Conservation (phyloP, 2,329 filamentous ascomycete genomes). For the Zelopaecilomyces penicillatus region DNA sequence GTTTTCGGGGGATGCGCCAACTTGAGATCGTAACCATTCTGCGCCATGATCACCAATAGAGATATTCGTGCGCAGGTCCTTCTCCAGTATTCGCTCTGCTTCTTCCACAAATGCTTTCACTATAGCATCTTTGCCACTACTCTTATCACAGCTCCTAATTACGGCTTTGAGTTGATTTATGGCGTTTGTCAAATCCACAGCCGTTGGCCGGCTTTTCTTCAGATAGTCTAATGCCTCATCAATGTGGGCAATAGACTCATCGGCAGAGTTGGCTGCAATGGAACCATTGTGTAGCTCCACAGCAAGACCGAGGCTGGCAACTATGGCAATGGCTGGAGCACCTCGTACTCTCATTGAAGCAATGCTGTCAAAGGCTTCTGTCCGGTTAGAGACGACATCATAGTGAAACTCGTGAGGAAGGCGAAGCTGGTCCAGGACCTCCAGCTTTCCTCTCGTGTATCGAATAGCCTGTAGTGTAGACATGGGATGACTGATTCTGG, state of each 20-base stretch:
- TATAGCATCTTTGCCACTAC: slow-evolving; percentile 41
- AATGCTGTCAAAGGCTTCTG: slow-evolving; percentile 77
- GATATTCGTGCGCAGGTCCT: slow-evolving; percentile 81
- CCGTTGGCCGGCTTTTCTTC: slow-evolving; percentile 81
- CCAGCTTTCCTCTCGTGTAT: slow-evolving; percentile 61
- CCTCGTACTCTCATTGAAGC: slow-evolving; percentile 68
- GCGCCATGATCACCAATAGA: slow-evolving; percentile 78
- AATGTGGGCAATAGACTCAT: slow-evolving; percentile 63
- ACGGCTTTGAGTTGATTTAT: slow-evolving; percentile 67
- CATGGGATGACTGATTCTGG: slow-evolving; percentile 25
- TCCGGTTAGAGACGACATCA: slow-evolving; percentile 59
- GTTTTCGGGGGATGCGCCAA: slow-evolving; percentile 36
- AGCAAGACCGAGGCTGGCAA: slow-evolving; percentile 82
- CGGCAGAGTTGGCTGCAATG: slow-evolving; percentile 32
- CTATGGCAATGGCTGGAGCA: slow-evolving; percentile 93
- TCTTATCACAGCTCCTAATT: slow-evolving; percentile 42
- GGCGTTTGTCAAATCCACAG: slow-evolving; percentile 89
- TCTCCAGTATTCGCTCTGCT: slow-evolving; percentile 77
- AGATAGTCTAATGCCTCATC: slow-evolving; percentile 74
- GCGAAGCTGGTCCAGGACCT: slow-evolving; percentile 76
- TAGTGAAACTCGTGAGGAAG: slow-evolving; percentile 75
- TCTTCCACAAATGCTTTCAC: slow-evolving; percentile 64
- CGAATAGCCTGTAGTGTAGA: slow-evolving; percentile 67
- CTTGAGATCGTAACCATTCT: slow-evolving; percentile 66
- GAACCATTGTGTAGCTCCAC: slow-evolving; percentile 64